These are phyloP conservation scores for Ochromonadaceae sp. DNA, from an alignment of 352 stramenopile genomes.

Conservation along the genomic window DNA sequence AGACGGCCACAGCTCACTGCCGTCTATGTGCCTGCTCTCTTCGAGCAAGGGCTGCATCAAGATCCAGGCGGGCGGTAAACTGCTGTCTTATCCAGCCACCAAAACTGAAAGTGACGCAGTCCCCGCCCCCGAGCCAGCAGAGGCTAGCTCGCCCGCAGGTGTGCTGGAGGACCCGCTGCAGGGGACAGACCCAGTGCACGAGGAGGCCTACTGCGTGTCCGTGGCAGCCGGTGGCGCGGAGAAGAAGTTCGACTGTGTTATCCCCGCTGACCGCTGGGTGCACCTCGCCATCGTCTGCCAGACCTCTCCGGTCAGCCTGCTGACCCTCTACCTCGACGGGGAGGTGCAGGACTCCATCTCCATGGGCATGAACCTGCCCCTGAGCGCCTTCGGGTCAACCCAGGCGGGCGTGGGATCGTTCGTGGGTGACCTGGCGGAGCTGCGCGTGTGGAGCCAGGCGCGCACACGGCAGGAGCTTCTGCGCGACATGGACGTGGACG, in stretches of 20 bases:
- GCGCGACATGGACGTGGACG: no score
- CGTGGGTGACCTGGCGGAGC: background rate
- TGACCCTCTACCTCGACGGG: background rate
- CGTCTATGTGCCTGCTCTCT: background rate
- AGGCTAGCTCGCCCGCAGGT: no score
- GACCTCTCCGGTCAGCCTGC: background rate
- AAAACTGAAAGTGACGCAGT: no score
- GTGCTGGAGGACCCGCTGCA: slow-evolving; percentile 1
- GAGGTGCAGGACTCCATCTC: background rate
- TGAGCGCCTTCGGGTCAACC: background rate
- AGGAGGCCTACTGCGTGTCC: slow-evolving; percentile 1
- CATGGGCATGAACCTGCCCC: background rate
- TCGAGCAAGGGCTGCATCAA: background rate
- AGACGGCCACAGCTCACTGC: no score
- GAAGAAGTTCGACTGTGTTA: background rate
- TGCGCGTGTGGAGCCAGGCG: background rate
- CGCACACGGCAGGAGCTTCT: background rate
- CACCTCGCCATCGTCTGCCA: background rate
- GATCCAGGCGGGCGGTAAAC: slow-evolving; percentile 1
- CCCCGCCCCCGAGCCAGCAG: no score
- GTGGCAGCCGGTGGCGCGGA: background rate
- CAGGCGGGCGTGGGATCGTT: background rate
- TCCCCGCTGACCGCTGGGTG: background rate
- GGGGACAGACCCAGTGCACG: background rate
- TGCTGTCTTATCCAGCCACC: no score